These are phyloP conservation scores for Talaromyces sp. DNA, from an alignment of 2,329 filamentous ascomycete genomes.

Conservation along the genomic window DNA sequence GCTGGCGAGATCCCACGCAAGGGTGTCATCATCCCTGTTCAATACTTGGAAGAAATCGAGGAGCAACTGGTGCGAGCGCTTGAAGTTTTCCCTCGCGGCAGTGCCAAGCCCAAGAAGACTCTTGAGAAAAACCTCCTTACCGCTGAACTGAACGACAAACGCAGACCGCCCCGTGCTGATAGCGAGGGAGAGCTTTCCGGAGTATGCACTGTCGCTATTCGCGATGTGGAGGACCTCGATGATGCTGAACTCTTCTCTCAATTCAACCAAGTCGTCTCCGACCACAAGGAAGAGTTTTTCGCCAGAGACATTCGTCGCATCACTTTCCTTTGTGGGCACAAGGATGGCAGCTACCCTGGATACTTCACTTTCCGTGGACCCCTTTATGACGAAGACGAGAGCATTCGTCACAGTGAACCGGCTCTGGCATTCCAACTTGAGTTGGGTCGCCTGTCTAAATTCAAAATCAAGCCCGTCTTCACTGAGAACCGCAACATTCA, in stretches of 20 bases:
- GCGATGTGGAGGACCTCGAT: slow-evolving; percentile 76
- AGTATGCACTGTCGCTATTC: slow-evolving; percentile 87
- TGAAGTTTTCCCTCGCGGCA: slow-evolving; percentile 66
- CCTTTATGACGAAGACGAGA: slow-evolving; percentile 81
- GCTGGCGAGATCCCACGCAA: slow-evolving; percentile 72
- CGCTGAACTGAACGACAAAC: slow-evolving; percentile 68
- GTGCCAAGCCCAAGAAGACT: slow-evolving; percentile 53
- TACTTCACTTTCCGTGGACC: slow-evolving; percentile 99
- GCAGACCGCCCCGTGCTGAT: slow-evolving; percentile 53
- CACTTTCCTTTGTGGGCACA: slow-evolving; percentile 93
- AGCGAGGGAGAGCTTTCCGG: slow-evolving; percentile 75
- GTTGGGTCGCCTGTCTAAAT: slow-evolving; percentile 87
- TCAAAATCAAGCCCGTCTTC: slow-evolving; percentile 97
- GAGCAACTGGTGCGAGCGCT: slow-evolving; percentile 79
- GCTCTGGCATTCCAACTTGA: slow-evolving; percentile 98
- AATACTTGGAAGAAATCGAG: slow-evolving; percentile 90
- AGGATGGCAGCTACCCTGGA: slow-evolving; percentile 87
- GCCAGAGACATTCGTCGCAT: slow-evolving; percentile 78
- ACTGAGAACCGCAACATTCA: slow-evolving; percentile 99
- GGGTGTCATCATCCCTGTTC: slow-evolving; percentile 90
- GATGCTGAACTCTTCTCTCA: slow-evolving; percentile 76
- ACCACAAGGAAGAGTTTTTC: slow-evolving; percentile 78
- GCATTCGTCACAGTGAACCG: slow-evolving; percentile 94
- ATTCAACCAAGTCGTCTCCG: slow-evolving; percentile 69
- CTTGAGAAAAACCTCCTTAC: slow-evolving; percentile 52